Evolutionary conservation across 1,284 basidiomycete species (phyloP).

Genomic region (Ganoderma lingzhi): DNA sequence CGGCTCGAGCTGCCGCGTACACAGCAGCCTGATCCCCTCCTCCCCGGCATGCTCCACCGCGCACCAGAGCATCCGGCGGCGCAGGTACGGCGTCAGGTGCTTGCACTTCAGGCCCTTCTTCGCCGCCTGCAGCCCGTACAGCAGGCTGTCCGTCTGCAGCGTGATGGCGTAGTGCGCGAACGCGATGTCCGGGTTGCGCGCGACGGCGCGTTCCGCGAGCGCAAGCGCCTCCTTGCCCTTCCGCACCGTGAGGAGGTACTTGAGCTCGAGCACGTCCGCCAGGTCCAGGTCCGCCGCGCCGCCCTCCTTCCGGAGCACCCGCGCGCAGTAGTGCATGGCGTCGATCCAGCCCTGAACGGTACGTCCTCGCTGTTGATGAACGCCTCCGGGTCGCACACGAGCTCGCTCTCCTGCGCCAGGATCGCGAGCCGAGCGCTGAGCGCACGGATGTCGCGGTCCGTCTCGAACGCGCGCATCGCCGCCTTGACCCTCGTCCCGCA

Average conservation of each 20-base stretch:
- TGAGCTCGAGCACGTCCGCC: constrained; percentile 11
- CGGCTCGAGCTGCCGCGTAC: not conserved
- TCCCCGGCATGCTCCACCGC: not conserved
- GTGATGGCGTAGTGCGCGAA: constrained; percentile 4
- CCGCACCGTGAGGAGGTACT: constrained; percentile 1
- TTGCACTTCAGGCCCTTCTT: constrained; percentile 7
- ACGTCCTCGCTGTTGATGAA: not conserved
- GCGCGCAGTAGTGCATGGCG: not conserved
- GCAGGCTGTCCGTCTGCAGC: not conserved
- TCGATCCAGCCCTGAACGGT: not conserved
- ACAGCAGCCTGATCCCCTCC: not conserved
- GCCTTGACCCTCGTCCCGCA: not conserved
- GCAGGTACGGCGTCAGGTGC: constrained; percentile 8
- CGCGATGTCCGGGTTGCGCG: constrained; percentile 8
- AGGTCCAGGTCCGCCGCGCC: not conserved
- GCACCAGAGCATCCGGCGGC: constrained; percentile 9
- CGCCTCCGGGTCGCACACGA: not conserved
- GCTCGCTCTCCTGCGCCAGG: constrained; percentile 2
- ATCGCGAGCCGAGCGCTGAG: not conserved
- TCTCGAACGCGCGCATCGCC: not conserved
- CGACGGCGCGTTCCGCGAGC: not conserved
- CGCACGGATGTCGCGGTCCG: not conserved
- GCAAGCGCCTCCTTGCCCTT: not conserved
- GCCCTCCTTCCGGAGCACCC: not conserved
- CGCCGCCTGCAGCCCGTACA: constrained; percentile 8